Conservation (phyloP, 2,329 filamentous ascomycete species). For the Ambrosiella cleistominuta region DNA sequence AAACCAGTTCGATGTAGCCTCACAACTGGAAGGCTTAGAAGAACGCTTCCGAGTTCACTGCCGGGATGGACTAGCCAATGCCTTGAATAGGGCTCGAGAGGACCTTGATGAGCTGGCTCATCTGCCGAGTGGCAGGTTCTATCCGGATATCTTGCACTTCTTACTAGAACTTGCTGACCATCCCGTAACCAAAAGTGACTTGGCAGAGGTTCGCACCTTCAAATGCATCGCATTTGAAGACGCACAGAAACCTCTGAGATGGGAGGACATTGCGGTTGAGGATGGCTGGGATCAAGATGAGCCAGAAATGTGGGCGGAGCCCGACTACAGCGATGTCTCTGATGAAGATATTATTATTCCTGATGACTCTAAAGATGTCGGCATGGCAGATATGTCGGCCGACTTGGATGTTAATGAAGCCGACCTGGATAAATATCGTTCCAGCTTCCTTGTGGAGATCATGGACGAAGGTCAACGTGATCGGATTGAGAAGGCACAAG, state of each 20-base stretch:
- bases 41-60: conserved; percentile 74
- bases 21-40: conserved; percentile 51
- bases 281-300: conserved; percentile 51
- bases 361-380: conserved; percentile 22
- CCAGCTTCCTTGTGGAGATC: conserved; percentile 21
- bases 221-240: conserved; percentile 18
- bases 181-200: conserved; percentile 51
- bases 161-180: conserved; percentile 67
- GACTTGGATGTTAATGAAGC: conserved; percentile 7
- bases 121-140: conserved; percentile 39
- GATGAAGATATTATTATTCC: conserved; percentile 27
- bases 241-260: conserved; percentile 39
- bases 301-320: conserved; percentile 50
- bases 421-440: conserved; percentile 12
- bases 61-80: conserved; percentile 62
- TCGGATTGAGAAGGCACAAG: conserved; percentile 20
- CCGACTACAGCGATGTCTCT: conserved; percentile 51
- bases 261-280: conserved; percentile 62
- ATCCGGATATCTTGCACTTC: conserved; percentile 63
- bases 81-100: conserved; percentile 40
- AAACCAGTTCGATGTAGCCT: conserved; percentile 57
- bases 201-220: conserved; percentile 44
- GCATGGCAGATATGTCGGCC: conserved; percentile 21
- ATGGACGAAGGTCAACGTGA: conserved; percentile 20
- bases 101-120: conserved; percentile 30